Base-by-base conservation (phyloP, 495 filamentous ascomycete genomes). In the Letharia columbiana region DNA sequence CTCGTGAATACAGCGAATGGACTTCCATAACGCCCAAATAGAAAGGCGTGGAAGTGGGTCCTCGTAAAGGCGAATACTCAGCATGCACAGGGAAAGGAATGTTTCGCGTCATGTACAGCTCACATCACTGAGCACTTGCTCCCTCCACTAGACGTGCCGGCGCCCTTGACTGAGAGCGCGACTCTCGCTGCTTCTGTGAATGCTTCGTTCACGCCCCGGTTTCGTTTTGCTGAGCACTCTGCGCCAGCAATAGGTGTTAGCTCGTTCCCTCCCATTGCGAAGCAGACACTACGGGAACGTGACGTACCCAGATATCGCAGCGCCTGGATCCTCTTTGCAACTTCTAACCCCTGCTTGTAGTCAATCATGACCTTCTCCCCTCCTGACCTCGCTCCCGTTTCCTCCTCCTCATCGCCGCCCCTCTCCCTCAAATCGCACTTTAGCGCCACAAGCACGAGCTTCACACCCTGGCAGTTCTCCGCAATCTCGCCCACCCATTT, bases 401-500 rank as follows among this genome's bases (percentile, higher is more conserved):
- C 81, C 64, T 83, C 86, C 37, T 85, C 82, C 49, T 86, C 85
- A 49, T 81, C 77, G n/a, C 78, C 80, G 8, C 81, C 78, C 23
- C 81, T 76, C 75, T 96, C 92, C 58, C 94, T 84, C 75, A 98
- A 78, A 79, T 98, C 94, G 77, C 94, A 98, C 78, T 98, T 98
- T 61, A 98, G 81, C 41, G 94, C 94, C 7, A 96, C 93, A n/a
- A 98, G 80, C 40, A 98, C 95, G 41, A 98, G 82, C 73, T 92
- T 93, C 60, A 97, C 94, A 37, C 89, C 90, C 20, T 90, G 91
- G 76, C 94, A 98, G 75, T 98, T 96, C 76, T 98, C 95, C 47
- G 91, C 90, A 67, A 98, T 98, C 75, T 98, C 94, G 60, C 90
- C 87, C 23, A 97, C 90, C 94, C 94, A 98, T 78, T 98, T 98